A percentile compares a stretch with the other conserved stretches of the same genome.
These are phyloP conservation scores for Quercus parvula DNA, from an alignment of 306 rosid species.

Conservation along the genomic window DNA sequence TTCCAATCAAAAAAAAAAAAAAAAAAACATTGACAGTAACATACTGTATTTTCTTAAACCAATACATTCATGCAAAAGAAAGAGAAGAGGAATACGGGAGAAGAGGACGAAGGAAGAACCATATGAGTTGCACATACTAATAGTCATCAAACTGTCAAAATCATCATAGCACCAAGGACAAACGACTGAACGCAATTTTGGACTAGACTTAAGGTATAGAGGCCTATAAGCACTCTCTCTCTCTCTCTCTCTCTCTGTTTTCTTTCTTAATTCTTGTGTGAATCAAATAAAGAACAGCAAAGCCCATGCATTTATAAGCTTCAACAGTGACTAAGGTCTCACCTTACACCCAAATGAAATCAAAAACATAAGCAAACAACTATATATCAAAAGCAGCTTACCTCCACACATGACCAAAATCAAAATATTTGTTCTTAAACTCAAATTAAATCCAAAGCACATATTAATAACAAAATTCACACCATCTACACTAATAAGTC, in stretches of 20 bases:
- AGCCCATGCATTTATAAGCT: neutral
- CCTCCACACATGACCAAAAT: constrained; percentile 2
- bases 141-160: constrained; percentile 17
- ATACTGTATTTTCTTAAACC: neutral
- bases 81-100: neutral
- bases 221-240: constrained; percentile 7
- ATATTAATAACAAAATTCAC: neutral
- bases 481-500: neutral
- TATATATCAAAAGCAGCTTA: constrained; percentile 10
- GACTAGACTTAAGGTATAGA: constrained; percentile 2
- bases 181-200: constrained; percentile 3
- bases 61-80: neutral
- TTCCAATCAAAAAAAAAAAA: too few species aligned
- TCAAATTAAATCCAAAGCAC: neutral
- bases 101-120: neutral
- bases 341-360: neutral
- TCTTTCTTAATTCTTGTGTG: neutral
- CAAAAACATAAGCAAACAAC: constrained; percentile 1
- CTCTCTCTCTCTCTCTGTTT: neutral
- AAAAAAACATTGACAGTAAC: neutral
- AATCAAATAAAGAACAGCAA: neutral
- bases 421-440: neutral
- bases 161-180: constrained; percentile 13
- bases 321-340: neutral
- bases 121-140: neutral